Base-by-base conservation (phyloP, 1,284 basidiomycete species). In the Trichosporon inkin region DNA sequence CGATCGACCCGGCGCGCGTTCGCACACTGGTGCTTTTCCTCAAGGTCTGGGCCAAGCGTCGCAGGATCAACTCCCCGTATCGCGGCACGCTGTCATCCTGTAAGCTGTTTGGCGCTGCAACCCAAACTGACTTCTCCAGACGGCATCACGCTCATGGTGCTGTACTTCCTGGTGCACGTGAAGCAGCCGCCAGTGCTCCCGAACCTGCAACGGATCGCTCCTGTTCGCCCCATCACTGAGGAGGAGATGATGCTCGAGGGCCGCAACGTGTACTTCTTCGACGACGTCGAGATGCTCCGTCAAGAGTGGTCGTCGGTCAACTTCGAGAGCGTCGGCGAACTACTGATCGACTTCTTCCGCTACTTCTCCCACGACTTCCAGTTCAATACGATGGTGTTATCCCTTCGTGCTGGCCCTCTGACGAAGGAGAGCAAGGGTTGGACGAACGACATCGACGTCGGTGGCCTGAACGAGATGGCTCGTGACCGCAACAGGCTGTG, bases 1-100 rank as follows among this genome's bases (percentile, higher is more conserved):
- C 93, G 83, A 87, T 98, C 68, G 95, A 99, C 79, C 92, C 94
- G 14, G 88, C 90, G 37, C 86, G 95, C 67, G 88, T 99, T 58
- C 85, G 94, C 65, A 94, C 92, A 0, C 83, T 99, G 77, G 95
- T 99, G 47, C 83, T 99, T 59, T 98, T 99, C 80, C 85, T 99
- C 73, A 99, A 99, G 83, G 92, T 99, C 35, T 99, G 95, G 95
- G 92, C 92, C 72, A 99, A 99, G 81, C 84, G 94, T 75, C 85
- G 90, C 79, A 94, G 96, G 85, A 96, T 99, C 79, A 97, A 99
- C 78, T 96, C 92, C 60, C 93, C 95, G 17, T 99, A 97, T 79
- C 88, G 90, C 70, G 95, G 95, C 62, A 98, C 95, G 1, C 81
- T 99, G 52, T 95, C 92, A 49, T 97, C 93, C 54, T 99, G 77